phyloP scores from a whole-genome alignment of 2,329 filamentous ascomycete species.

The Nannizziopsis barbatae region DNA sequence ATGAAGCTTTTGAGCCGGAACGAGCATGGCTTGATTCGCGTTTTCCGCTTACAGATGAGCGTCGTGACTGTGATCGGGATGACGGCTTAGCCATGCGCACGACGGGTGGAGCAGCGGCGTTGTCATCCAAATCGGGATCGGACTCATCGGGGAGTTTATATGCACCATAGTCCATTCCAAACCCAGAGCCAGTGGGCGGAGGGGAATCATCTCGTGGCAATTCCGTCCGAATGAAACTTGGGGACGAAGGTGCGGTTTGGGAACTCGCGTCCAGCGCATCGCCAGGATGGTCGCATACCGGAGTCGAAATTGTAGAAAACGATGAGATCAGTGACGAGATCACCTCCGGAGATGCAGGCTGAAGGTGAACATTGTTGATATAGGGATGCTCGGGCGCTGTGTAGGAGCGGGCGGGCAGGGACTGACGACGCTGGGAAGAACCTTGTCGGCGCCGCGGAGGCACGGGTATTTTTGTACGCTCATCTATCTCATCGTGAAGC shows the following conservation, averaged over 20 bases:
- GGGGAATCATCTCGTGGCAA: constrained; percentile 17
- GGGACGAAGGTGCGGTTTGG: constrained; percentile 30
- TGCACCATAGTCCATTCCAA: constrained; percentile 63
- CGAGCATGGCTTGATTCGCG: constrained; percentile 30
- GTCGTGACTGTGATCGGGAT: constrained; percentile 61
- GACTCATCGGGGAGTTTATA: constrained; percentile 45
- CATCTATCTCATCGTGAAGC: neutral
- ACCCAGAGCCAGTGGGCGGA: constrained; percentile 31
- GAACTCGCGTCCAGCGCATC: constrained; percentile 37
- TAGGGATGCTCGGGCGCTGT: constrained; percentile 14
- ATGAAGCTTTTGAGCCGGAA: constrained; percentile 30
- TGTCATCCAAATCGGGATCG: constrained; percentile 43
- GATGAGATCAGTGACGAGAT: constrained; percentile 53
- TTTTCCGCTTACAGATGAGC: constrained; percentile 44
- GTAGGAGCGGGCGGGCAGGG: constrained; percentile 26
- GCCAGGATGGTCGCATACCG: constrained; percentile 60
- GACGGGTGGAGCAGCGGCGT: constrained; percentile 55
- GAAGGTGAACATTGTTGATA: constrained; percentile 17
- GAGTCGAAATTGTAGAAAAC: constrained; percentile 49
- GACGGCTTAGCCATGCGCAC: constrained; percentile 73
- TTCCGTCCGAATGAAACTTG: constrained; percentile 23
- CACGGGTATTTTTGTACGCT: neutral
- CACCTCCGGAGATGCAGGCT: constrained; percentile 39
- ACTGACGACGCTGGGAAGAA: constrained; percentile 32
- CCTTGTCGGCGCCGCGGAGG: constrained; percentile 10